A percentile compares a stretch with the other conserved stretches of the same genome.
phyloP scores from a whole-genome alignment of 331 rosid species.

The Telfairia occidentalis region DNA sequence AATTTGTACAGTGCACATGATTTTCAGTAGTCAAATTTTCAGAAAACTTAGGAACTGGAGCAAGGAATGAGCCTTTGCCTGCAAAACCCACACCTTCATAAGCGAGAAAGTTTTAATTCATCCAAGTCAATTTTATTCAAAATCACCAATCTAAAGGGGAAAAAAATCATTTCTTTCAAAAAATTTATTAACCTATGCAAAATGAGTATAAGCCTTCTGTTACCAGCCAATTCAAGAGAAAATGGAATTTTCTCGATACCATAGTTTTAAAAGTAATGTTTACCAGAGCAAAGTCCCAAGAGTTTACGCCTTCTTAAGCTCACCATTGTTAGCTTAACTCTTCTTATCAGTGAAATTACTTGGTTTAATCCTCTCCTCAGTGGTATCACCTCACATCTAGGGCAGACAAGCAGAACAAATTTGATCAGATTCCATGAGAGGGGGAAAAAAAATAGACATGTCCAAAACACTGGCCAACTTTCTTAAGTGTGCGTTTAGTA shows the following conservation, averaged over 20 bases:
- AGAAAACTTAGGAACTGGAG: conserved; percentile 42
- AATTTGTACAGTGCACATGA: conserved; percentile 21
- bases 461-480: background rate
- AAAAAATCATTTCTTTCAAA: background rate
- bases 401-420: background rate
- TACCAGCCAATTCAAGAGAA: background rate
- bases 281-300: conserved; percentile 81
- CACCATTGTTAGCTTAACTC: conserved; percentile 45
- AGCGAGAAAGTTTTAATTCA: background rate
- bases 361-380: background rate
- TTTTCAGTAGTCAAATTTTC: conserved; percentile 32
- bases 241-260: background rate
- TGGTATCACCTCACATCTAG: background rate
- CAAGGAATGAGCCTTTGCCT: conserved; percentile 48
- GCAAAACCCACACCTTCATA: conserved; percentile 18
- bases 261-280: conserved; percentile 14
- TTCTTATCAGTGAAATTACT: conserved; percentile 14
- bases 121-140: background rate
- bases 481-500: too few relatives aligned
- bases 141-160: background rate
- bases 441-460: background rate
- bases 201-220: background rate
- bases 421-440: background rate
- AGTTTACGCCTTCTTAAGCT: conserved; percentile 97
- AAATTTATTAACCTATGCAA: conserved; percentile 9